Percentiles rank a stretch among this genome's conserved stretches.
Conservation (phyloP, 306 rosid species). For the Dalbergia cultrata region DNA sequence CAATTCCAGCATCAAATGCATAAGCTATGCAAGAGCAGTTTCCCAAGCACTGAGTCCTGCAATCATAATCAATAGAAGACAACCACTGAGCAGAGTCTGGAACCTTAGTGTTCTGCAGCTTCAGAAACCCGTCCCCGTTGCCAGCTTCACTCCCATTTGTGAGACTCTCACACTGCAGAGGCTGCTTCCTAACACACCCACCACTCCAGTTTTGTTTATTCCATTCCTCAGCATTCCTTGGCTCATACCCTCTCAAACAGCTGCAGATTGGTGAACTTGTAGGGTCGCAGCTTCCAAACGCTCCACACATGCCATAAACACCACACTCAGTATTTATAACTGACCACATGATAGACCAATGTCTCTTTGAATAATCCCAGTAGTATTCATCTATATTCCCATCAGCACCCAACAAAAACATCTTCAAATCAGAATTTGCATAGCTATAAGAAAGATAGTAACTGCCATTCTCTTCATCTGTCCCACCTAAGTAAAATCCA, state of each 20-base stretch:
- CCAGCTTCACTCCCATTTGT: background rate
- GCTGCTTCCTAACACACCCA: conserved; percentile 50
- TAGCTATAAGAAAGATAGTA: conserved; percentile 11
- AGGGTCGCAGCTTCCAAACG: conserved; percentile 38
- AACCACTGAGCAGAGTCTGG: conserved; percentile 3
- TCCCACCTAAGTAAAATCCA: background rate
- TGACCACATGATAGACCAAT: background rate
- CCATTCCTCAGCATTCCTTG: conserved; percentile 46
- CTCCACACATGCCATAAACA: conserved; percentile 52
- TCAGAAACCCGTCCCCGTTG: conserved; percentile 9
- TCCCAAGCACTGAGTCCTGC: conserved; percentile 10
- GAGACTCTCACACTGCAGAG: conserved; percentile 1
- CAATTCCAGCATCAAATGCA: conserved; percentile 36
- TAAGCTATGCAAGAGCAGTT: conserved; percentile 44
- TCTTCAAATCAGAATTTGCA: background rate
- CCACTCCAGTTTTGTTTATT: conserved; percentile 36
- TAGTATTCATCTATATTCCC: background rate
- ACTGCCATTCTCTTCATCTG: conserved; percentile 39
- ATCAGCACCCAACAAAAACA: conserved; percentile 16
- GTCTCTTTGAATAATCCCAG: background rate
- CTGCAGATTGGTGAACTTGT: conserved; percentile 40
- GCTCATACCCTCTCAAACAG: conserved; percentile 56
- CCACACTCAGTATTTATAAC: conserved; percentile 29
- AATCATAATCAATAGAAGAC: background rate
- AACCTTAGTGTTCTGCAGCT: background rate